Percentiles rank a stretch among this genome's conserved stretches.
Evolutionary conservation across 305 asterid genomes (phyloP).

Genomic region (Solanum hybrid): DNA sequence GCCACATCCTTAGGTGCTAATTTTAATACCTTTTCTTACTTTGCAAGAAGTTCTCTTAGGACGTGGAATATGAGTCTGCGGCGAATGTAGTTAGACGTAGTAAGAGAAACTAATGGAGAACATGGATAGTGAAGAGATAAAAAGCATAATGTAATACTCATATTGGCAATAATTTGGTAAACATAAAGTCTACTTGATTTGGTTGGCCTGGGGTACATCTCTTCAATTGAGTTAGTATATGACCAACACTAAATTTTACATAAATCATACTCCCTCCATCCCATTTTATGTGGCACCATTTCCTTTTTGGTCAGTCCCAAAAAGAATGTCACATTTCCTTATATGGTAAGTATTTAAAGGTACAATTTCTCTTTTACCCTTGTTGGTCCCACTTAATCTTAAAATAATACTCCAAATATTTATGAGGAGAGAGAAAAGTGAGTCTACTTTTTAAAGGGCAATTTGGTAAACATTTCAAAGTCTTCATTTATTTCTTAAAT

Average conservation of each 20-base stretch:
- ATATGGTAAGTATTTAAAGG: too few species aligned
- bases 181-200: neutral
- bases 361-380: too few species aligned
- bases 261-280: too few species aligned
- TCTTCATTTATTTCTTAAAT: too few species aligned
- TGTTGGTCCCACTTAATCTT: too few species aligned
- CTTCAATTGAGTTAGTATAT: neutral
- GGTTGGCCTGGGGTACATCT: neutral
- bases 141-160: neutral
- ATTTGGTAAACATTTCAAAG: too few species aligned
- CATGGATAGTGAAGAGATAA: neutral
- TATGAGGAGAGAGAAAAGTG: too few species aligned
- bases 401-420: too few species aligned
- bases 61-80: neutral
- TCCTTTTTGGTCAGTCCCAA: too few species aligned
- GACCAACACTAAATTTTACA: neutral
- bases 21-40: neutral
- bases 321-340: too few species aligned
- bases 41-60: neutral
- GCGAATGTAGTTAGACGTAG: neutral
- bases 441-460: too few species aligned
- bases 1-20: neutral
- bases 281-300: too few species aligned
- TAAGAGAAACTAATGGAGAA: neutral
- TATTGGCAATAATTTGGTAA: neutral